Evolutionary conservation across 2,329 filamentous ascomycete species (phyloP).

Genomic region (Rhynchosporium agropyri): DNA sequence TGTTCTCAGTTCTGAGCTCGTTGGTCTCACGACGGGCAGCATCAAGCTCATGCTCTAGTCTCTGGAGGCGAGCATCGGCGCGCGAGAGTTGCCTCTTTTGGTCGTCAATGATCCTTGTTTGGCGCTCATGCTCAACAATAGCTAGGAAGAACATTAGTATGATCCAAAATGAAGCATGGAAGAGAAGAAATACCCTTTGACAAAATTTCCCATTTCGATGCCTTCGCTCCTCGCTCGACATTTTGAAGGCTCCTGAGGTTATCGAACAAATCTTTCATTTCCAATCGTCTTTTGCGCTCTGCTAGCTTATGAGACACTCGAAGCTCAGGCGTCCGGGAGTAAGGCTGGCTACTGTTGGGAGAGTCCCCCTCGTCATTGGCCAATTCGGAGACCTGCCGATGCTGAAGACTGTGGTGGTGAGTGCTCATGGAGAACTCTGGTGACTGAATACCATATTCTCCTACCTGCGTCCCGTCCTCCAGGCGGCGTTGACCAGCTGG

Average conservation of each 20-base stretch:
- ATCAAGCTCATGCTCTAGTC: constrained; percentile 49
- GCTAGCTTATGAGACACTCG: constrained; percentile 84
- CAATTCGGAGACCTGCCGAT: constrained; percentile 70
- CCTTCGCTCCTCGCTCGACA: constrained; percentile 74
- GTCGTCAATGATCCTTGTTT: constrained; percentile 45
- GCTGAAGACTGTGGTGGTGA: constrained; percentile 77
- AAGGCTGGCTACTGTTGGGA: constrained; percentile 66
- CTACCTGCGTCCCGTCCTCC: constrained; percentile 57
- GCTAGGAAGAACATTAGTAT: constrained; percentile 47
- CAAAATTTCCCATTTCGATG: constrained; percentile 87
- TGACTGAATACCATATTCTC: constrained; percentile 50
- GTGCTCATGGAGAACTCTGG: constrained; percentile 52
- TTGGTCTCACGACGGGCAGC: constrained; percentile 50
- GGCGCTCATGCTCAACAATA: constrained; percentile 62
- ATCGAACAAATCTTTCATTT: constrained; percentile 89
- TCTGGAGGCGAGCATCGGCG: constrained; percentile 44
- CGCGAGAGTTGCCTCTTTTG: constrained; percentile 43
- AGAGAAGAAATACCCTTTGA: constrained; percentile 67
- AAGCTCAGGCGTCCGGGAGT: constrained; percentile 80
- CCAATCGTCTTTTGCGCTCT: constrained; percentile 79
- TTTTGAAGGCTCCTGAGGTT: constrained; percentile 72
- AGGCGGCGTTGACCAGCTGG: constrained; percentile 73
- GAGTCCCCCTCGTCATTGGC: constrained; percentile 60
- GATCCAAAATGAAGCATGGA: neutral
- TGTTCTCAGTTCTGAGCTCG: constrained; percentile 38